Base-by-base conservation (phyloP, 192 early-diverging fungal genomes). In the Gonapodya sp. region DNA sequence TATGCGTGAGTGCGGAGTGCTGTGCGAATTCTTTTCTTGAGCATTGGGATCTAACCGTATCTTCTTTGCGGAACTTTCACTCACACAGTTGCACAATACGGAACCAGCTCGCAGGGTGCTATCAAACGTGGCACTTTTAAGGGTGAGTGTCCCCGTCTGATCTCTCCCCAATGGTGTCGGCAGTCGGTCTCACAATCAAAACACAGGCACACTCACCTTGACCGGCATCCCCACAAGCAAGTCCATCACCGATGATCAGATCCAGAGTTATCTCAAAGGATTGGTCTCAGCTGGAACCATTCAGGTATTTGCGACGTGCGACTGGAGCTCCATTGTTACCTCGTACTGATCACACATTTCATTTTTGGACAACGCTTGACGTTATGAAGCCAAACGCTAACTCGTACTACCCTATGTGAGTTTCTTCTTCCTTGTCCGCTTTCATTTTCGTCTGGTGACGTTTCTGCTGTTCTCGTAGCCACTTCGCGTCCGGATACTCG, bases 341-440 rank as follows among this genome's bases (percentile, higher is more conserved):
- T n/a, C n/a, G n/a, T n/a, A n/a, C n/a, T n/a, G n/a, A n/a, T n/a
- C n/a, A n/a, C n/a, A n/a, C 24, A 64, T 64, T 64, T 24, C 46
- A 64, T 64, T 24, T 64, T 24, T 64, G 8, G 46, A 64, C 8
- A n/a, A n/a, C n/a, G n/a, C n/a, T n/a, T n/a, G n/a, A n/a, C n/a
- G n/a, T n/a, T n/a, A 82, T 85, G 64, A 73, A 84, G 34, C 85
- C 85, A 36, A 85, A 85, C 1, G 79, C 36, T 18, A 85, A 85
- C 84, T 75, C 81, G 0, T 82, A 85, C 79, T 85, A 80, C 79
- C 81, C 85, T 33, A 85, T 85, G 46, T 64, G 46, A n/a, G n/a
- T n/a, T n/a, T n/a, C n/a, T n/a, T n/a, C n/a, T n/a, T n/a, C n/a
- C n/a, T n/a, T n/a, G n/a, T n/a, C n/a, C n/a, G n/a, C n/a, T n/a